Percentiles rank a stretch among this genome's conserved stretches.
Evolutionary conservation across 2,329 filamentous ascomycete genomes (phyloP).

Genomic region (Pseudocercospora pini-densiflorae): DNA sequence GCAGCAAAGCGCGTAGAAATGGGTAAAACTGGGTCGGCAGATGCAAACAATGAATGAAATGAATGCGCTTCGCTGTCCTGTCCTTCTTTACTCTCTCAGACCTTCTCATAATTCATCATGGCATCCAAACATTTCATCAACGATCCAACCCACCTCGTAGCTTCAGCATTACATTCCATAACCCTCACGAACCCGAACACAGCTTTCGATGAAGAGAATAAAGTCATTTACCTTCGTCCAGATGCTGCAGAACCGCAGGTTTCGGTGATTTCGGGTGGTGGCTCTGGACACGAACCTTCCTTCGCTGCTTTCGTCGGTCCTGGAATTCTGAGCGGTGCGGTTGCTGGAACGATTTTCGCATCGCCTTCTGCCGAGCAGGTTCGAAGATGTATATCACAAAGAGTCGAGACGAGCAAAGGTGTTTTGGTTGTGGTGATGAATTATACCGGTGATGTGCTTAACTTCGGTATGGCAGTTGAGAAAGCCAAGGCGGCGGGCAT

Average conservation of each 20-base stretch:
- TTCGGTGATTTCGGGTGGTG: constrained; percentile 84
- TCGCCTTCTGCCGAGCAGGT: constrained; percentile 83
- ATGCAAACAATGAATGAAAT: background rate
- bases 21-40: constrained; percentile 6
- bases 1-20: background rate
- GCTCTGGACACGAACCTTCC: constrained; percentile 86
- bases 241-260: constrained; percentile 62
- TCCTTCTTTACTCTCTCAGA: background rate
- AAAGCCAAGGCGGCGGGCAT: constrained; percentile 83
- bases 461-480: constrained; percentile 92
- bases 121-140: constrained; percentile 82
- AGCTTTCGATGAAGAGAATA: constrained; percentile 77
- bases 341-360: constrained; percentile 87
- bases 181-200: constrained; percentile 85
- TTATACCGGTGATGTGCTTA: constrained; percentile 67
- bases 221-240: constrained; percentile 79
- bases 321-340: constrained; percentile 78
- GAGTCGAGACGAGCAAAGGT: constrained; percentile 72
- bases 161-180: constrained; percentile 73
- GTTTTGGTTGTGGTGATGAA: constrained; percentile 95
- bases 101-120: constrained; percentile 12
- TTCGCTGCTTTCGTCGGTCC: constrained; percentile 84
- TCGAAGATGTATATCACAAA: constrained; percentile 71
- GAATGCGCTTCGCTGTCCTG: background rate
- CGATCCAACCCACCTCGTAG: constrained; percentile 78